phyloP scores from a whole-genome alignment of 1,284 basidiomycete genomes.

The Ganoderma multipileum region DNA sequence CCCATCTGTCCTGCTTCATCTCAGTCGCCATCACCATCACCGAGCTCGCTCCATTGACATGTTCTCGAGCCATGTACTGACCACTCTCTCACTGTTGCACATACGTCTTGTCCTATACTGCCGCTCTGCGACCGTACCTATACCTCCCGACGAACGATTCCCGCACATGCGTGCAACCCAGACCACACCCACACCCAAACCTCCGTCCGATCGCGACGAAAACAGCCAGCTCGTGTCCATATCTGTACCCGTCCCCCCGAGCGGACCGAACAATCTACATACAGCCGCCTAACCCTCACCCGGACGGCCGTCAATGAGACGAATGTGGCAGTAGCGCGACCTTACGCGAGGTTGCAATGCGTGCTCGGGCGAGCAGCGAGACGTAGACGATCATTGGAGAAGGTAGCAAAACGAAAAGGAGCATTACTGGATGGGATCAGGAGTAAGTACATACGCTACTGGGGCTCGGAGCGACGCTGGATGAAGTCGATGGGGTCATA shows the following conservation, averaged over 20 bases:
- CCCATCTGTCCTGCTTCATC: neutral
- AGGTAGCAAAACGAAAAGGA: neutral
- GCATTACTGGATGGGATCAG: neutral
- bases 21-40: neutral
- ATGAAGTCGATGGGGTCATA: neutral
- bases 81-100: neutral
- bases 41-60: neutral
- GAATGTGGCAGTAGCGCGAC: neutral
- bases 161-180: neutral
- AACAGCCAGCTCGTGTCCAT: neutral
- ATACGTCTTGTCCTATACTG: neutral
- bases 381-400: too few relatives aligned
- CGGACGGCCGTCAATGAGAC: too few relatives aligned
- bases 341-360: too few relatives aligned
- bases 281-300: too few relatives aligned
- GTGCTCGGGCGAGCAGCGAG: neutral
- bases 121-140: neutral
- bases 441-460: neutral
- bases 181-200: neutral
- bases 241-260: neutral
- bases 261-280: neutral
- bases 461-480: neutral
- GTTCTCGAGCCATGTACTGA: too few relatives aligned
- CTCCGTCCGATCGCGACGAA: neutral
- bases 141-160: conserved; percentile 1